Base-by-base conservation (phyloP, 106 monocot genomes). In the Allium fistulosum region DNA sequence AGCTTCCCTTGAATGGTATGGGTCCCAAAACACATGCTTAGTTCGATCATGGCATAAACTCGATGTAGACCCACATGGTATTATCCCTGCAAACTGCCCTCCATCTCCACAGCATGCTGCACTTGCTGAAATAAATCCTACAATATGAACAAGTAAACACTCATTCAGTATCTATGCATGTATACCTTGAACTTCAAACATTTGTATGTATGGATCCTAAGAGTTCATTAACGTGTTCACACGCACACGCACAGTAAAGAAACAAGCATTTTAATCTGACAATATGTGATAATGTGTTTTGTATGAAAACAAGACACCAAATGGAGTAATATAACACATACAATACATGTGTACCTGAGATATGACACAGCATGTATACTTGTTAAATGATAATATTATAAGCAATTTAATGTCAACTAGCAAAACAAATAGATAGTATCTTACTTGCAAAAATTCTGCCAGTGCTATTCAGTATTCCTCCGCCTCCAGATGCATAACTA, bases 401-500 rank as follows among this genome's bases (percentile, higher is more conserved):
- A 13, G n/a, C 59, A 59, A 8, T 18, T 18, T 1, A 59, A 10
- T 53, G 59, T 59, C 4, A n/a, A 10, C 7, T 15, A 17, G 7
- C 58, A 3, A 17, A 59, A 59, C 58, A 47, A 64, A 7, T 48
- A 11, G 18, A 28, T 11, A n/a, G 56, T 14, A 45, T 18, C 61
- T 51, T 75, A 75, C 22, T 22, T 22, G 22, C 75, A 68, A 75
- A 75, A 18, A 75, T 75, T 68, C 62, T 12, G 26, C 94, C 94
- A 11, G 94, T 95, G 28, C 70, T 68, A 62, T 94, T 94, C 79
- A 94, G 65, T 5, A 94, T 94, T 59, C 94, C 94, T 66, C 79
- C 88, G 14, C 94, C 94, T 13, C 94, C 94, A 8, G 94, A 94
- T 11, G 94, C 94, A 68, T 90, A 94, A 67, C 90, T 94, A 12